Conservation (phyloP, 108 stramenopile species). For the Mayamaea pseudoterrestris region DNA sequence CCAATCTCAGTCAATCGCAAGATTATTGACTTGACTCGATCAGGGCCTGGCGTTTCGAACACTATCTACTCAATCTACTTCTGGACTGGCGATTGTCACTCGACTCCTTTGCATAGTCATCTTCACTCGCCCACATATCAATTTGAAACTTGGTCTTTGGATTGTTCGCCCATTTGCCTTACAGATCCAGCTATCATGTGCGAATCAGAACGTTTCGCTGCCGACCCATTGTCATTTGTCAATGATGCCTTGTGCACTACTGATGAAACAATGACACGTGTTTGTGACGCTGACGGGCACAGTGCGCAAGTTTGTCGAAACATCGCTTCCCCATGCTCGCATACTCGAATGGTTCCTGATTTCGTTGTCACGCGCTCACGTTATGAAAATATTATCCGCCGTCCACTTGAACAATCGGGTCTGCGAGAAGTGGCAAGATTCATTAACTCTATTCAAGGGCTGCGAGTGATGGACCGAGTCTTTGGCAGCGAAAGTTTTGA, state of each 20-base stretch:
- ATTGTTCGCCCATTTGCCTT: slow-evolving; percentile 71
- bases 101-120: slow-evolving; percentile 70
- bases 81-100: slow-evolving; percentile 68
- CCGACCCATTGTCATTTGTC: slow-evolving; percentile 49
- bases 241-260: slow-evolving; percentile 8
- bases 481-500: neutral
- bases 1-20: slow-evolving; percentile 48
- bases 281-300: neutral
- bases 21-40: slow-evolving; percentile 21
- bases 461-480: neutral
- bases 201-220: slow-evolving; percentile 58
- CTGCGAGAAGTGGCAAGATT: slow-evolving; percentile 7
- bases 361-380: slow-evolving; percentile 1
- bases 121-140: slow-evolving; percentile 33
- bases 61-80: slow-evolving; percentile 39
- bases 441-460: slow-evolving; percentile 5
- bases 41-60: slow-evolving; percentile 2
- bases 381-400: neutral
- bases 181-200: slow-evolving; percentile 29
- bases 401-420: neutral
- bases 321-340: too few species aligned
- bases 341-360: neutral
- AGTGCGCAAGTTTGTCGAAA: neutral
- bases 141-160: slow-evolving; percentile 48
- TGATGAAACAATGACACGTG: neutral